Conservation (phyloP, 495 filamentous ascomycete species). For the Echria macrotheca region DNA sequence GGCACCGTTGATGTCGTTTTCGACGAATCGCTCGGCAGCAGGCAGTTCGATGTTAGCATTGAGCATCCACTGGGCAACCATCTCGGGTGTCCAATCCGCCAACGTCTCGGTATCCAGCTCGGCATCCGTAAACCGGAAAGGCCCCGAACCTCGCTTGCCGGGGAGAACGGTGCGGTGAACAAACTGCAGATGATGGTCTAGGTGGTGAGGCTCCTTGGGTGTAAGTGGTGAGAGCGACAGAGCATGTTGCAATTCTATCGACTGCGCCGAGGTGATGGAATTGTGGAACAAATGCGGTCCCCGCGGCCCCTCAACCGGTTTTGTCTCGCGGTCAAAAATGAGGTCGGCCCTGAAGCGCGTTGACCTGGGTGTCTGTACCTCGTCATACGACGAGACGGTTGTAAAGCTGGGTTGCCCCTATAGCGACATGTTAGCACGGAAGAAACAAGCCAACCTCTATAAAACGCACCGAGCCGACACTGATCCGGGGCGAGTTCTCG, state of each 20-base stretch:
- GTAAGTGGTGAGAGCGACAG: constrained; percentile 62
- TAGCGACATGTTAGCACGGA: too few relatives aligned
- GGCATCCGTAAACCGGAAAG: constrained; percentile 46
- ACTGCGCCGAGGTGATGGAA: constrained; percentile 44
- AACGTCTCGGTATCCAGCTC: constrained; percentile 55
- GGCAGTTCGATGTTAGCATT: constrained; percentile 62
- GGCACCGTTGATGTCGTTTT: constrained; percentile 84
- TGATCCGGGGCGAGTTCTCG: constrained; percentile 57
- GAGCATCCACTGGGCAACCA: constrained; percentile 79
- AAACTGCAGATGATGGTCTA: constrained; percentile 30
- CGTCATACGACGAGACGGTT: constrained; percentile 71
- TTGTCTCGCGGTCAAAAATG: constrained; percentile 34
- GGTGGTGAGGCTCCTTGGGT: constrained; percentile 34
- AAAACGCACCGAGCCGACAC: constrained; percentile 58
- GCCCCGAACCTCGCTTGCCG: constrained; percentile 32
- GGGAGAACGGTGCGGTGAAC: constrained; percentile 30
- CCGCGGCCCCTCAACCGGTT: constrained; percentile 68
- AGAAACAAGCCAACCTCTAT: too few relatives aligned
- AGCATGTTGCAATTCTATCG: constrained; percentile 53
- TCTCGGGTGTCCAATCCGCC: constrained; percentile 58
- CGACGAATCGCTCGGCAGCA: constrained; percentile 75
- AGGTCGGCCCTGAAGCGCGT: constrained; percentile 33
- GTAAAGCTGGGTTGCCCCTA: constrained; percentile 62
- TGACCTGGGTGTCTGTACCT: constrained; percentile 63
- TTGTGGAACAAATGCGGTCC: constrained; percentile 87